Percentiles rank a stretch among this genome's conserved stretches.
phyloP scores from a whole-genome alignment of 768 basidiomycete species.

The Tephrocybe sp. region DNA sequence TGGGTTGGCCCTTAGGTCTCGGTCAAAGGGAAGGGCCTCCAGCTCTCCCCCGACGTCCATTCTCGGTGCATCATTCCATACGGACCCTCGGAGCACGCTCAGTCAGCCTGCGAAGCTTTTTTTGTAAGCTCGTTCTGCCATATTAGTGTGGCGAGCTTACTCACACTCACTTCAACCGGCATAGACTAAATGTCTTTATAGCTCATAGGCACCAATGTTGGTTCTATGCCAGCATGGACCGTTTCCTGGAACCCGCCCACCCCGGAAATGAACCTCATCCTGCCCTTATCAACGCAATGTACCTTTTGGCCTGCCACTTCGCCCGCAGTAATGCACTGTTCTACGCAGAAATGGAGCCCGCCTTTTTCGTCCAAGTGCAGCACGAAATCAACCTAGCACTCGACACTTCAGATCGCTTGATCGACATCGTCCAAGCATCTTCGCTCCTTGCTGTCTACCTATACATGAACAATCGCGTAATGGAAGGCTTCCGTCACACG shows the following conservation, averaged over 20 bases:
- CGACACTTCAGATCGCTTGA: slow-evolving; percentile 52
- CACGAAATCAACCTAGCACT: slow-evolving; percentile 54
- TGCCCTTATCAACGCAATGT: slow-evolving; percentile 61
- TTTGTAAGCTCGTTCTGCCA: no score
- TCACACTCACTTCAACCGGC: not conserved
- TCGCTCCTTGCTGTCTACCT: slow-evolving; percentile 61
- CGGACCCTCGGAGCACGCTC: slow-evolving; percentile 27
- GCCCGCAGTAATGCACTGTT: slow-evolving; percentile 39
- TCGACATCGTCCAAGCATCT: slow-evolving; percentile 61
- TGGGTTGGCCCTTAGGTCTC: not conserved
- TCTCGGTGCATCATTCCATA: slow-evolving; percentile 12
- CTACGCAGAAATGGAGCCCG: slow-evolving; percentile 42
- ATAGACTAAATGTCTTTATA: slow-evolving; percentile 55
- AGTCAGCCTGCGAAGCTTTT: slow-evolving; percentile 35
- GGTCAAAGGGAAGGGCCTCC: not conserved
- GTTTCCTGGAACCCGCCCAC: slow-evolving; percentile 34
- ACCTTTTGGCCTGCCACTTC: slow-evolving; percentile 59
- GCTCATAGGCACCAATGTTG: slow-evolving; percentile 59
- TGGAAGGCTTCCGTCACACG: slow-evolving; percentile 63
- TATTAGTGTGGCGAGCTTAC: no score
- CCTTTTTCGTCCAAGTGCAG: slow-evolving; percentile 49
- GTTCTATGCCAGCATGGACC: slow-evolving; percentile 49
- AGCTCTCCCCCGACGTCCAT: slow-evolving; percentile 19
- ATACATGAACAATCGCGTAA: slow-evolving; percentile 52
- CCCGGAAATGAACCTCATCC: slow-evolving; percentile 45